Conservation (phyloP, 345 rosid species). For the Eucalyptus tenuipes region DNA sequence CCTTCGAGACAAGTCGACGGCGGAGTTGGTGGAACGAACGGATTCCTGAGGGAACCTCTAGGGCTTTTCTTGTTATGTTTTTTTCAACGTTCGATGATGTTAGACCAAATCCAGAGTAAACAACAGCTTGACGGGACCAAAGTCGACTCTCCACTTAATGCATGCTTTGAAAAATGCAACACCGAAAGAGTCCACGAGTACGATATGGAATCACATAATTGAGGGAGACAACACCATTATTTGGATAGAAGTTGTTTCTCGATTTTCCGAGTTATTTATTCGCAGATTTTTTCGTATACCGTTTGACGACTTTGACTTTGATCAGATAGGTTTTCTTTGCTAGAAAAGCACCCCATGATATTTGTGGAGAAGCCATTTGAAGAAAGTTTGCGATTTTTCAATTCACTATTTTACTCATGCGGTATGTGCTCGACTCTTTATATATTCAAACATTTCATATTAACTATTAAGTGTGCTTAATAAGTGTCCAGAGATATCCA, state of each 20-base stretch:
- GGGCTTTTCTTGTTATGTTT: not conserved
- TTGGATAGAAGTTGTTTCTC: not conserved
- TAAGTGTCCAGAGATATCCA: rapidly evolving
- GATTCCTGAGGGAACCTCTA: not conserved
- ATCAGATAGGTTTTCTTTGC: not conserved
- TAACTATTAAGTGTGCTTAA: not conserved
- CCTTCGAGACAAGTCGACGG: not conserved
- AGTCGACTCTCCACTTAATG: not conserved
- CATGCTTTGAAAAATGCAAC: not conserved
- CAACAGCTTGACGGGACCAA: not conserved
- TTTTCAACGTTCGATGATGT: not conserved
- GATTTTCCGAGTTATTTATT: not conserved
- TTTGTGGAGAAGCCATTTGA: not conserved
- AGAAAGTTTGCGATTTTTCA: not conserved
- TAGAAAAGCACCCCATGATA: not conserved
- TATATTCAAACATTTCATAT: not conserved
- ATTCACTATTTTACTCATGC: not conserved
- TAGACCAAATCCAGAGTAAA: not conserved
- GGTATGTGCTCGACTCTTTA: not conserved
- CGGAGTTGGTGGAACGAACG: not conserved
- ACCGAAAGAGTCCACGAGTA: not conserved
- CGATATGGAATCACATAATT: not conserved
- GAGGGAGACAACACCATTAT: not conserved
- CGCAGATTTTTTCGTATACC: not conserved
- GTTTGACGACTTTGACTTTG: not conserved